phyloP scores from a whole-genome alignment of 345 rosid genomes.

The Eucalyptus curtisii region DNA sequence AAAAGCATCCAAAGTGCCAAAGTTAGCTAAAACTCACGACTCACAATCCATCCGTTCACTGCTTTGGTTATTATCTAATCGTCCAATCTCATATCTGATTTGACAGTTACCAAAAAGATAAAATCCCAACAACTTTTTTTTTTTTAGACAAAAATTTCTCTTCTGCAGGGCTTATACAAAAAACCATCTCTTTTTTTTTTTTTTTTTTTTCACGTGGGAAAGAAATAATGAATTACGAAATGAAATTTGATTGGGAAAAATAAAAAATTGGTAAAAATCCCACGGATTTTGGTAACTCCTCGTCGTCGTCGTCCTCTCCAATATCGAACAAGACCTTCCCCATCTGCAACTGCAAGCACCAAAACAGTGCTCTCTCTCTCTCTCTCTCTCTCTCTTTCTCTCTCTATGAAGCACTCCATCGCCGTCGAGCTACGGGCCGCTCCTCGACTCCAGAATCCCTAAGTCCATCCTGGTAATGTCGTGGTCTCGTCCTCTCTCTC shows the following conservation, averaged over 20 bases:
- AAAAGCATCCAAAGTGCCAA: not conserved
- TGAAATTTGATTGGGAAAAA: not conserved
- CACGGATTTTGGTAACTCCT: not conserved
- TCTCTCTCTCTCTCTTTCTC: not conserved
- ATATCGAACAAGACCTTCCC: not conserved
- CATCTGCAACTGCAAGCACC: not conserved
- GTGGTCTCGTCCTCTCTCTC: not conserved
- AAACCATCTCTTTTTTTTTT: not conserved
- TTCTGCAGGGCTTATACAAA: not conserved
- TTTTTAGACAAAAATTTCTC: not conserved
- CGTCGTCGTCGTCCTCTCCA: not conserved
- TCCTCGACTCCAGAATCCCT: not conserved
- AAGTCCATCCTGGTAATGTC: not conserved
- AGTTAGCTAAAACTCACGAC: not conserved
- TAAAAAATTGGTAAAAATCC: not conserved
- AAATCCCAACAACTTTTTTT: no score
- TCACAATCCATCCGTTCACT: rapidly evolving
- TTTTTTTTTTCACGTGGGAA: not conserved
- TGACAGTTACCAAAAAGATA: not conserved
- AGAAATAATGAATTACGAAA: not conserved
- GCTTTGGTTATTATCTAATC: not conserved
- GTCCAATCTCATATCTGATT: not conserved
- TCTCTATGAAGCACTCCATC: not conserved
- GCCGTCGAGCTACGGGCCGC: not conserved
- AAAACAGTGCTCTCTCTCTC: not conserved